phyloP scores from a whole-genome alignment of 2,329 filamentous ascomycete species.

The Tolypocladium guangdongense region DNA sequence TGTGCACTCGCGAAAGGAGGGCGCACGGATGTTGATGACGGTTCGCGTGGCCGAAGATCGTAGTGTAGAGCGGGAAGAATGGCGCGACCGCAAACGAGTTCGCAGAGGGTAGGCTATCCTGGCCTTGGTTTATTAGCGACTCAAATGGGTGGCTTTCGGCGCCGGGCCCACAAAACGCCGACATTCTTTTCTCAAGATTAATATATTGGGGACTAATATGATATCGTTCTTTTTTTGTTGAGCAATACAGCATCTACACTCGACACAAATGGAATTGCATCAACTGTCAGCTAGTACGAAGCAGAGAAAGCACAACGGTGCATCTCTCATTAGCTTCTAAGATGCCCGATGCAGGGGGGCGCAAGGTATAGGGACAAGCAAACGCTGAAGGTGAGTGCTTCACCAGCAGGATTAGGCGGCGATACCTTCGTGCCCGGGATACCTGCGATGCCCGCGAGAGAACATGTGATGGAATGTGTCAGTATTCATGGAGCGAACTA shows the following conservation, averaged over 20 bases:
- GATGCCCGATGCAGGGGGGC: too few relatives aligned
- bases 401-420: too few relatives aligned
- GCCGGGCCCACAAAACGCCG: constrained; percentile 8
- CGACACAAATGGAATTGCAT: neutral
- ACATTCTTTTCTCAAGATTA: too few relatives aligned
- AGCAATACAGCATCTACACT: neutral
- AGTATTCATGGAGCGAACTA: constrained; percentile 14
- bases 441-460: too few relatives aligned
- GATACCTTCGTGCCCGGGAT: too few relatives aligned
- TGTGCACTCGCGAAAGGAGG: neutral
- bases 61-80: neutral
- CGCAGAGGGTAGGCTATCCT: too few relatives aligned
- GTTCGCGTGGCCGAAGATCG: neutral
- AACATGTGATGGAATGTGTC: constrained; percentile 15
- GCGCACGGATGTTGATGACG: neutral
- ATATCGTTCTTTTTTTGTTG: neutral
- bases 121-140: neutral
- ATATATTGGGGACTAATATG: too few relatives aligned
- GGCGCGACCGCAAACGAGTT: neutral
- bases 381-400: too few relatives aligned
- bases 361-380: too few relatives aligned
- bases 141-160: constrained; percentile 2
- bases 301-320: neutral
- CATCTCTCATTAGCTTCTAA: neutral
- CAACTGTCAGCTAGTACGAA: neutral